Evolutionary conservation across 2,329 filamentous ascomycete genomes (phyloP), one percentile per base, ranked within the genome.

Genomic region (Sclerotinia spermophila): DNA sequence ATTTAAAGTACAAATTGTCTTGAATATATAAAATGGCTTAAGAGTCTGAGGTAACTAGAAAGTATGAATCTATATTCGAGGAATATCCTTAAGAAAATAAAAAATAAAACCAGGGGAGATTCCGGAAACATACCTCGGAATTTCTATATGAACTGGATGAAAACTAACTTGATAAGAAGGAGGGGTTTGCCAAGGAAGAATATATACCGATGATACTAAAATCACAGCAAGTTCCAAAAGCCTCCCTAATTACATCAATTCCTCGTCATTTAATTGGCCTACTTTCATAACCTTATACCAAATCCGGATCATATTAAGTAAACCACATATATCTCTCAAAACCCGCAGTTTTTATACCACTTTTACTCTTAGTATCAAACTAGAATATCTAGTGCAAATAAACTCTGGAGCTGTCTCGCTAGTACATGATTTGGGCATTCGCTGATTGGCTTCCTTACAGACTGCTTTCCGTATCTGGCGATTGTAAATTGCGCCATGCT

Each of bases 161-260:
- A 27, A 27, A 3, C 13, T 53, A 27, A 27, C 5, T 2, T 53
- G 2, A 53, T 27, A 27, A 15, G 13, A 13, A 27, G 48, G n/a
- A 53, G 3, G 13, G n/a, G 15, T 2, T 2, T 27, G 1, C 3
- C n/a, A 53, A 53, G 48, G 24, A 53, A 17, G 1, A 2, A 27
- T 53, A 53, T 53, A 51, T 5, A 27, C 13, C 48, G 48, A 17
- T 27, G 2, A 27, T 13, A 17, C 15, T 27, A 17, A 53, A 15
- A 1, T 3, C 15, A 13, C 48, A 11, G 2, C 8, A 0, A 0
- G 8, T 53, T 7, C 5, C 5, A 27, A 27, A 7, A 17, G 7
- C 15, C n/a, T 17, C 48, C 0, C 5, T 27, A 53, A 53, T 53
- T 0, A 15, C n/a, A 17, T 27, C n/a, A 27, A 53, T 27, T 53